A percentile compares a stretch with the other conserved stretches of the same genome.
phyloP scores from a whole-genome alignment of 75 land plant species.

The Picea sitchensis region DNA sequence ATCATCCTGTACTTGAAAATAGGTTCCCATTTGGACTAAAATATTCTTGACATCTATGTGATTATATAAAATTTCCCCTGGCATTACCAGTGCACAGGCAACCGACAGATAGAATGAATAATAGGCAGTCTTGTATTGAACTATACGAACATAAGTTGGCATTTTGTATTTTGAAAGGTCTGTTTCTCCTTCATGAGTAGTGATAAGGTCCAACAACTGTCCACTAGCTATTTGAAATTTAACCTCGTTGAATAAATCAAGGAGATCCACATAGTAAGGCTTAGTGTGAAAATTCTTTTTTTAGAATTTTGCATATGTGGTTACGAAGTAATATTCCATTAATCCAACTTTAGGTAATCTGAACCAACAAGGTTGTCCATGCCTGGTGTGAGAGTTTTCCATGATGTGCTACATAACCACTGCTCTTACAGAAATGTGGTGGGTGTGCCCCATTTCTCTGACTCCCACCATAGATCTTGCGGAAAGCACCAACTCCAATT shows the following conservation, averaged over 20 bases:
- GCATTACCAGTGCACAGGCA: slow-evolving; percentile 90
- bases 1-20: slow-evolving; percentile 99
- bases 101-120: slow-evolving; percentile 96
- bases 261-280: slow-evolving; percentile 77
- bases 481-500: too few relatives aligned
- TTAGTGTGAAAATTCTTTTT: slow-evolving; percentile 59
- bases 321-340: slow-evolving; percentile 83
- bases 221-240: slow-evolving; percentile 93
- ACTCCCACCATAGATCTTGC: too few relatives aligned
- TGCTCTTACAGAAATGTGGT: too few relatives aligned
- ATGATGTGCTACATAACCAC: too few relatives aligned
- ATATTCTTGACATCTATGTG: slow-evolving; percentile 61
- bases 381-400: too few relatives aligned
- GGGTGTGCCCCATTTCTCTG: too few relatives aligned
- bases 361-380: too few relatives aligned
- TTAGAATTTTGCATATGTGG: slow-evolving; percentile 75
- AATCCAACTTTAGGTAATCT: slow-evolving; percentile 57
- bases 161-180: slow-evolving; percentile 82
- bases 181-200: slow-evolving; percentile 84
- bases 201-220: slow-evolving; percentile 94
- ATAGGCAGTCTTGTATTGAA: slow-evolving; percentile 94
- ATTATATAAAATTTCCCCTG: slow-evolving; percentile 68
- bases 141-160: slow-evolving; percentile 79
- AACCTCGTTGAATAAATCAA: slow-evolving; percentile 94
- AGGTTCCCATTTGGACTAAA: slow-evolving; percentile 91